Percentiles rank a stretch among this genome's conserved stretches.
These are phyloP conservation scores for Tuber aestivum DNA, from an alignment of 495 filamentous ascomycete species.

Conservation along the genomic window DNA sequence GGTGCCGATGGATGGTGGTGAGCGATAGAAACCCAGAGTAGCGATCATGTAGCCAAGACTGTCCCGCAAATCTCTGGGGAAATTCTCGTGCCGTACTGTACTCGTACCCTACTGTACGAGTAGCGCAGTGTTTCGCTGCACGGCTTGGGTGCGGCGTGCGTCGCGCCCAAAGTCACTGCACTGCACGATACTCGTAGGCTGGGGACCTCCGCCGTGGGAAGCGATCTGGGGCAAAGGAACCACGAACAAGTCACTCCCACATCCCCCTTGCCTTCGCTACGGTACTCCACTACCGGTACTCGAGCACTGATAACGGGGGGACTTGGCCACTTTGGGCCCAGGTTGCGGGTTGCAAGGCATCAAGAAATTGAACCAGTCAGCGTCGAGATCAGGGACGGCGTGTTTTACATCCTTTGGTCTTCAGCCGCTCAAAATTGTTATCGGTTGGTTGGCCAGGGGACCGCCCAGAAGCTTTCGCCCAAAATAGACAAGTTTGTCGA, in stretches of 20 bases:
- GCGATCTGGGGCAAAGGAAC: neutral
- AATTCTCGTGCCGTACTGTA: neutral
- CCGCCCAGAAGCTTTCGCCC: neutral
- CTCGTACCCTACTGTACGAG: too few species aligned
- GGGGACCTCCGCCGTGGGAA: neutral
- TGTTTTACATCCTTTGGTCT: neutral
- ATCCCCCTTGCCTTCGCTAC: neutral
- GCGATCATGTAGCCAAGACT: neutral
- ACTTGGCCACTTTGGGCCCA: neutral
- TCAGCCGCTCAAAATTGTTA: neutral
- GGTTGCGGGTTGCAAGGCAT: neutral
- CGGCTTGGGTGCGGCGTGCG: neutral
- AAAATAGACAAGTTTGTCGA: neutral
- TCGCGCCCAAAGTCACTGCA: neutral
- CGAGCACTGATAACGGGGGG: neutral
- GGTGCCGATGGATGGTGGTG: neutral
- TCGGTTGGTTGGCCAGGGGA: neutral
- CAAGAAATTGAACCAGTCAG: neutral
- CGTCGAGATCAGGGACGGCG: neutral
- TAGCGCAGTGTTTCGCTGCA: neutral
- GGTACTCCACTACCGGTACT: neutral
- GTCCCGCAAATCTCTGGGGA: neutral
- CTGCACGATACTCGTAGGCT: neutral
- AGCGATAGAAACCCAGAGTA: neutral
- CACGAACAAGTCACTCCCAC: neutral